Conservation (phyloP, 2,329 filamentous ascomycete genomes). For the Corynespora cassiicola region DNA sequence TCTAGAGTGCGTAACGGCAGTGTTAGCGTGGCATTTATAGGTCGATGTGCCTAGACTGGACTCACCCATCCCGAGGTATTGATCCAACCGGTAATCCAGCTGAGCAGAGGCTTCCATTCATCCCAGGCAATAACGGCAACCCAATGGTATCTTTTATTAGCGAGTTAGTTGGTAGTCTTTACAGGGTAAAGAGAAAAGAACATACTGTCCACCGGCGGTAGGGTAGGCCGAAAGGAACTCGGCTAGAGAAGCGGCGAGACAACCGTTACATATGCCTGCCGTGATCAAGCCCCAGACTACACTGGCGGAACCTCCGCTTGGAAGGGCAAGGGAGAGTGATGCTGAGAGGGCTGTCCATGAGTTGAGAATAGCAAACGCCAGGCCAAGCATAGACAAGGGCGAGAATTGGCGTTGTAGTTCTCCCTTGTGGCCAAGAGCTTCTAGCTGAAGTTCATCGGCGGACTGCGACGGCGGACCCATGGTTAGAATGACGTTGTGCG, state of each 20-base stretch:
- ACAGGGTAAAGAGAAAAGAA: neutral
- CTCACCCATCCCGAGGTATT: constrained; percentile 76
- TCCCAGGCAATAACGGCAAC: constrained; percentile 70
- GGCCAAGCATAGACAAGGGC: constrained; percentile 65
- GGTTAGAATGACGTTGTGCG: too few species aligned
- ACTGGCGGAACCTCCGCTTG: constrained; percentile 72
- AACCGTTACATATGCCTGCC: constrained; percentile 69
- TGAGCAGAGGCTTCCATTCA: constrained; percentile 66
- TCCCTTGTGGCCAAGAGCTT: constrained; percentile 61
- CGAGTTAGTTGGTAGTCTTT: constrained; percentile 40
- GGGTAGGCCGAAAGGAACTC: constrained; percentile 74
- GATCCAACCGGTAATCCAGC: constrained; percentile 77
- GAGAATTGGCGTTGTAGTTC: constrained; percentile 66
- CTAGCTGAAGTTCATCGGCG: constrained; percentile 45
- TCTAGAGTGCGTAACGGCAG: constrained; percentile 26
- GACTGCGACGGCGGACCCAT: constrained; percentile 25
- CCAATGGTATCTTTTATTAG: constrained; percentile 66
- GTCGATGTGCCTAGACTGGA: neutral
- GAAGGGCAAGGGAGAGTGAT: constrained; percentile 66
- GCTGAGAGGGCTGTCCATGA: constrained; percentile 68
- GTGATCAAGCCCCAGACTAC: constrained; percentile 74
- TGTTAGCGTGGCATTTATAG: neutral
- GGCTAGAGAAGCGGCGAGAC: constrained; percentile 71
- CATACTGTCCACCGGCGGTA: constrained; percentile 49
- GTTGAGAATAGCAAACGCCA: constrained; percentile 69